These are phyloP conservation scores for Cadophora sp. DNA, from an alignment of 2,329 filamentous ascomycete species.

Conservation along the genomic window DNA sequence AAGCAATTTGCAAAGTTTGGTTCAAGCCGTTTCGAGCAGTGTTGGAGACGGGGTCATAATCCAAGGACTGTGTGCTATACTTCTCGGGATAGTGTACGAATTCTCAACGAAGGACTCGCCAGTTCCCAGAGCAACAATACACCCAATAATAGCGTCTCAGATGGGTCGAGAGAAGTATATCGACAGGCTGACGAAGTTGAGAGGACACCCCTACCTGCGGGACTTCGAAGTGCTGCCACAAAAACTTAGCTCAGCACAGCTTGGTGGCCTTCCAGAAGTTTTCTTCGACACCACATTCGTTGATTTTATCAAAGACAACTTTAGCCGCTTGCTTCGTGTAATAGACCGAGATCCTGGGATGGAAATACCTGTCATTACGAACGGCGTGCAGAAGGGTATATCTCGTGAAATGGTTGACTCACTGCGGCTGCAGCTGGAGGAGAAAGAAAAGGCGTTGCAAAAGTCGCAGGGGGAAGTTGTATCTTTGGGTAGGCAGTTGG, in stretches of 20 bases:
- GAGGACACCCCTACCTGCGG: constrained; percentile 78
- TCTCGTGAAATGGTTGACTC: constrained; percentile 93
- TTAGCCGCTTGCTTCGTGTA: constrained; percentile 80
- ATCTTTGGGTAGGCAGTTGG: constrained; percentile 60
- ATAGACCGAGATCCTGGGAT: constrained; percentile 91
- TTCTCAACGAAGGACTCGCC: constrained; percentile 98
- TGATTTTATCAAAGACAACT: constrained; percentile 96
- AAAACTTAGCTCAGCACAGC: constrained; percentile 59
- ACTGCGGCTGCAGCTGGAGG: constrained; percentile 76
- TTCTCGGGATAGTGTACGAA: constrained; percentile 91
- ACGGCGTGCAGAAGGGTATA: constrained; percentile 85
- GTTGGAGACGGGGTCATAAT: constrained; percentile 68
- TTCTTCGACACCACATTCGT: constrained; percentile 88
- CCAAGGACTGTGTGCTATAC: constrained; percentile 81
- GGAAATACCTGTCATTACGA: constrained; percentile 81
- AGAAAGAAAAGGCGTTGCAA: constrained; percentile 65
- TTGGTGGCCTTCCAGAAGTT: constrained; percentile 73
- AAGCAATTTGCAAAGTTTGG: constrained; percentile 86
- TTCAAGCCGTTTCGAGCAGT: constrained; percentile 71
- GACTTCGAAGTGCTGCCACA: constrained; percentile 90
- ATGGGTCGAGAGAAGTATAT: constrained; percentile 89
- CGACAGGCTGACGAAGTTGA: constrained; percentile 78
- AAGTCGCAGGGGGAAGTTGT: constrained; percentile 54
- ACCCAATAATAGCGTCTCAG: constrained; percentile 76
- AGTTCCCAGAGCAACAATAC: constrained; percentile 79